A percentile compares a stretch with the other conserved stretches of the same genome.
Evolutionary conservation across 179 eudicot genomes (phyloP).

Genomic region (Spergularia azorica): DNA sequence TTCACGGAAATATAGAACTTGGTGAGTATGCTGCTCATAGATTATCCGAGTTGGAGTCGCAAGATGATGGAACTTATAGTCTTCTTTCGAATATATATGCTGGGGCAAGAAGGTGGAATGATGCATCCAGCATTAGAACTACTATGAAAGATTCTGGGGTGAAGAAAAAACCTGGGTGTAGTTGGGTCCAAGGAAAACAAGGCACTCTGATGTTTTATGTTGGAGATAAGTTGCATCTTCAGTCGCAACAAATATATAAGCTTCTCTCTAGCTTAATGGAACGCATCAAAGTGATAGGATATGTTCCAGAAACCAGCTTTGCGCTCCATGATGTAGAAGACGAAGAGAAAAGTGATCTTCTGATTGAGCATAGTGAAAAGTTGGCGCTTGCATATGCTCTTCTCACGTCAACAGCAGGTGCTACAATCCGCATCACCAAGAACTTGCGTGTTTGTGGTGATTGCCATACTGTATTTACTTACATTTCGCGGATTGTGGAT

Average conservation of each 20-base stretch:
- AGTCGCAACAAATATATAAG: conserved; percentile 50
- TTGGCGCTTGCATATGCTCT: conserved; percentile 78
- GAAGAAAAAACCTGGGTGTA: conserved; percentile 73
- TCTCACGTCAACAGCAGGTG: conserved; percentile 54
- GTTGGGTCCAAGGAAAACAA: conserved; percentile 56
- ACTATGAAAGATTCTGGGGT: conserved; percentile 64
- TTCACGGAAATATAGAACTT: conserved; percentile 60
- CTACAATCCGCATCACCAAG: conserved; percentile 68
- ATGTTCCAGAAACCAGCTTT: conserved; percentile 71
- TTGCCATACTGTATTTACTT: conserved; percentile 61
- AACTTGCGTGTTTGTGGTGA: conserved; percentile 82
- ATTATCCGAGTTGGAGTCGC: conserved; percentile 48
- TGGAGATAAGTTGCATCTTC: conserved; percentile 70
- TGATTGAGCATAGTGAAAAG: conserved; percentile 74
- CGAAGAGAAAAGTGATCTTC: conserved; percentile 70
- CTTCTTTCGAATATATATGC: conserved; percentile 73
- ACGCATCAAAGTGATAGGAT: conserved; percentile 59
- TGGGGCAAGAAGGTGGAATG: conserved; percentile 69
- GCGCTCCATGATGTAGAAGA: conserved; percentile 86
- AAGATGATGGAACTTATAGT: conserved; percentile 68
- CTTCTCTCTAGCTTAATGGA: conserved; percentile 53
- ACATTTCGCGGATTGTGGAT: conserved; percentile 55
- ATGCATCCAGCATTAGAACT: conserved; percentile 56
- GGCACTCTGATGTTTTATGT: conserved; percentile 60
- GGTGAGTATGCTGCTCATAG: conserved; percentile 61